These are phyloP conservation scores for Leishmania amazonensis DNA, from an alignment of 208 protist species.

Conservation along the genomic window DNA sequence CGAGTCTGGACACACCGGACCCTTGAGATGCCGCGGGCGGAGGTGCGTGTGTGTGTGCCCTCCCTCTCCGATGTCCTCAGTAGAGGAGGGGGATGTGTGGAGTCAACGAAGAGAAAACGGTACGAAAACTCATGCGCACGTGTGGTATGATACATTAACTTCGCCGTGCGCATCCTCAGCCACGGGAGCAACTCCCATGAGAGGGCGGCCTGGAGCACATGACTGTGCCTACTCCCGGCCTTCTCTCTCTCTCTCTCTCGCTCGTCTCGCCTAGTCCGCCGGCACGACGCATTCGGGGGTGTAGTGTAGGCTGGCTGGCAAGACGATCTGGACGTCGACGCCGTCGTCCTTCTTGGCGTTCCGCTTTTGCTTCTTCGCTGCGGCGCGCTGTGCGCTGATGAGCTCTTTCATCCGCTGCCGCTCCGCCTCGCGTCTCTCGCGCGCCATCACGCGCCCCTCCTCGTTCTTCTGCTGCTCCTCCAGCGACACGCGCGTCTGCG, in stretches of 20 bases:
- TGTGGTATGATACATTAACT: background rate
- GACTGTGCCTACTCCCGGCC: background rate
- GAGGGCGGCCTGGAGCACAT: background rate
- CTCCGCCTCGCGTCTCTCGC: constrained; percentile 70
- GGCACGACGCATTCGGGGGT: constrained; percentile 18
- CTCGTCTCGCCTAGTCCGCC: background rate
- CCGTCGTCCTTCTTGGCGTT: constrained; percentile 35
- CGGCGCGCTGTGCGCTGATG: constrained; percentile 64
- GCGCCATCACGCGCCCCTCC: constrained; percentile 41
- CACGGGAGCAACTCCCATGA: background rate
- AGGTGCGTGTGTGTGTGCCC: background rate
- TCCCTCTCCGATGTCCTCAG: background rate
- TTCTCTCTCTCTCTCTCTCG: too few relatives aligned
- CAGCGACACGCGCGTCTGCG: constrained; percentile 21
- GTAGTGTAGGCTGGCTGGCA: constrained; percentile 53
- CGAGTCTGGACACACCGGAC: background rate
- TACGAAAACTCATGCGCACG: background rate
- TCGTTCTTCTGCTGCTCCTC: constrained; percentile 42
- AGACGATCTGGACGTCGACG: constrained; percentile 58
- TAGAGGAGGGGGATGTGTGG: background rate
- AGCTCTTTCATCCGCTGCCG: constrained; percentile 75
- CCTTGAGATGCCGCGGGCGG: background rate
- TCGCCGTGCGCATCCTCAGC: background rate
- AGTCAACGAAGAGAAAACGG: background rate
- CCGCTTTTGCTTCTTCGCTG: constrained; percentile 45